Conservation (phyloP, 768 basidiomycete genomes). For the Saitozyma sp. region DNA sequence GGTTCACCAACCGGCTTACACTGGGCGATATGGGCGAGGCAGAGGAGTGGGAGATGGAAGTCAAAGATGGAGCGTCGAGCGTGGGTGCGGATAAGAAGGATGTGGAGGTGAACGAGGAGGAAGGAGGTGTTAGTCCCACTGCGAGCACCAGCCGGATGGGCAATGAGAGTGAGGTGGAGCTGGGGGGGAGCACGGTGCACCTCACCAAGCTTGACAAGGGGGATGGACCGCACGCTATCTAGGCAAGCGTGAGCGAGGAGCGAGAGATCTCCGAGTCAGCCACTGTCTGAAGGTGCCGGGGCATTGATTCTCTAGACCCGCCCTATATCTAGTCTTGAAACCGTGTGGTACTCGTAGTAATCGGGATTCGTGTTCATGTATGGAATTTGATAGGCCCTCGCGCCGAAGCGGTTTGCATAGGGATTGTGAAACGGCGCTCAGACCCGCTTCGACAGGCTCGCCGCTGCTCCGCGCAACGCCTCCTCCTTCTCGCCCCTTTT, state of each 20-base stretch:
- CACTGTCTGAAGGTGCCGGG: no score
- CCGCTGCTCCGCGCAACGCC: constrained; percentile 43
- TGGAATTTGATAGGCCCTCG: no score
- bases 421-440: not conserved
- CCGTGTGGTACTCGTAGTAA: no score
- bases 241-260: not conserved
- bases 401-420: no score
- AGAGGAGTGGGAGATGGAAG: constrained; percentile 37
- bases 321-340: no score
- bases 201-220: constrained; percentile 25
- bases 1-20: constrained; percentile 37
- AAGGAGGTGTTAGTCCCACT: no score
- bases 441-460: constrained; percentile 11
- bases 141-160: constrained; percentile 1
- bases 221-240: constrained; percentile 16
- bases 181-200: constrained; percentile 26
- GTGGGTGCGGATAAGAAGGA: no score
- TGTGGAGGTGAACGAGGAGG: no score
- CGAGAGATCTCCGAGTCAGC: no score
- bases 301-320: no score
- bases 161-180: constrained; percentile 22
- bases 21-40: constrained; percentile 13
- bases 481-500: constrained; percentile 56
- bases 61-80: constrained; percentile 14
- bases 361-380: no score